Base-by-base conservation (phyloP, 257 asterid species). In the Galeopsis tetrahit region DNA sequence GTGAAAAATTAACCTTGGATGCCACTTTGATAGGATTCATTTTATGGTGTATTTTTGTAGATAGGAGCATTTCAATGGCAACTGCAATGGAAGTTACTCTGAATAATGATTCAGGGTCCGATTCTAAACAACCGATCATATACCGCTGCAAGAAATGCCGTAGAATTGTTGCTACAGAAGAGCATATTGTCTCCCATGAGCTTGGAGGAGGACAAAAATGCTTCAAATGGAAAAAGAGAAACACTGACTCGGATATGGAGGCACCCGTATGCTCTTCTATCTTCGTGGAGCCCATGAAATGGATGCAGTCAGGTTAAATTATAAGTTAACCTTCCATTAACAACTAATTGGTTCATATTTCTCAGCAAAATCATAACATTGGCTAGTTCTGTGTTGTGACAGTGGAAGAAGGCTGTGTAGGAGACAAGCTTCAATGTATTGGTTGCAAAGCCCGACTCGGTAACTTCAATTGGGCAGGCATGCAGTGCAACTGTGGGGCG, bases 91-190 rank as follows among this genome's bases (percentile, higher is more conserved):
- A 82, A 68, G 73, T 67, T 48, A 53, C 77, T 40, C 49, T 33
- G 10, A n/a, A 77, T 32, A 60, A 76, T 33, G 66, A 69, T 68
- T n/a, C 75, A 11, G 83, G 42, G 34, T 68, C 82, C 28, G 86
- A 78, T 71, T 58, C 63, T 42, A 89, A 83, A 51, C 87, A 87
- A 46, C 82, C 77, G 70, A 84, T 84, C 66, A 68, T 89, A 68
- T 91, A 88, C 72, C 96, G 98, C 62, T 93, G 98, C 96, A 93
- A 82, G 83, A 93, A 88, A 76, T 93, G 97, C 79, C 90, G 98
- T 15, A 86, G 93, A 73, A 85, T 93, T 72, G 96, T 94, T 78
- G 97, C 98, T 53, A 74, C 97, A 15, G 82, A 81, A 32, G 96
- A 88, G 62, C 89, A 74, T 58, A 59, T 94, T 32, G 85, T 89